Base-by-base conservation (phyloP, 306 rosid genomes). In the Macrotyloma uniflorum region DNA sequence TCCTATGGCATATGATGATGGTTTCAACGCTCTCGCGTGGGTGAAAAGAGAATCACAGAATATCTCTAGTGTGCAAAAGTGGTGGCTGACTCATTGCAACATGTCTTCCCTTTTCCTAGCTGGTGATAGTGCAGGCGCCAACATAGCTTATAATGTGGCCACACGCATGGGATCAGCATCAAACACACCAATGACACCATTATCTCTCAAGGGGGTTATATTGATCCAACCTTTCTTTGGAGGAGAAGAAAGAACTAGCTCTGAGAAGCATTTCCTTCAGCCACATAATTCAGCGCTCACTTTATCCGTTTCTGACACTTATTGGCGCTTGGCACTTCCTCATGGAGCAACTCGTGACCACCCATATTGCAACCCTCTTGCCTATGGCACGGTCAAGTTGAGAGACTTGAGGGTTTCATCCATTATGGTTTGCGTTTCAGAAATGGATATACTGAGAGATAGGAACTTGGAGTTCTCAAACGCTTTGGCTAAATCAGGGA, bases 51-150 rank as follows among this genome's bases (percentile, higher is more conserved):
- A 90, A 74, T 83, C 86, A 22, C 24, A 49, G 4, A 89, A 79
- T 73, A 19, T 13, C 14, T 70, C 81, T 0, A 28, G 22, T 18
- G 87, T 82, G 24, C 93, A 89, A 70, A 86, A 68, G n/a, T 90
- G 91, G 93, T 94, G 97, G 98, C 26, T 87, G 24, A 86, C 79
- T 63, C 84, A 80, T 66, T 89, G 90, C 81, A 83, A 79, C 79
- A 3, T 76, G 11, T 81, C 91, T 3, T 75, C 70, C 80, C 15
- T 92, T 42, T 91, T 87, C 53, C 79, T 94, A 45, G 82, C 70
- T 13, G 98, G 98, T 78, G 98, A 94, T 28, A 94, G 98, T 73
- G 93, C 97, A n/a, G 96, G 97, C 6, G 97, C 95, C 49, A 94
- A 90, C 86, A 83, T 94, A 58, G 97, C 96, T 51, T 92, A 81